Conservation (phyloP, 176 grass and related monocot genomes). For the Phyllostachys edulis region DNA sequence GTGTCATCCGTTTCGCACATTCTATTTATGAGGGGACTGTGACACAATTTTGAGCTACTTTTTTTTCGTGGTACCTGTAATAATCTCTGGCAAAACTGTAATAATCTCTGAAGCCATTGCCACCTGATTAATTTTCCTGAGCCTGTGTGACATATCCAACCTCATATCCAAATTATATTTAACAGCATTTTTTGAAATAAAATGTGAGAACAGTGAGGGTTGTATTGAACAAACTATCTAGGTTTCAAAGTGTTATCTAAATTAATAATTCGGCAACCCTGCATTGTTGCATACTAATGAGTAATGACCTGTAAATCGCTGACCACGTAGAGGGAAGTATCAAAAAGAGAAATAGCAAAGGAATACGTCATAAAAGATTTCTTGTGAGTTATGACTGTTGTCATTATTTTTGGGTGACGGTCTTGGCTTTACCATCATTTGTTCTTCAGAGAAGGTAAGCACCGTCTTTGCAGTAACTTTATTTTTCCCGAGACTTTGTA, state of each 20-base stretch:
- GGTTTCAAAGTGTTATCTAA: not conserved
- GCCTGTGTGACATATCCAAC: not conserved
- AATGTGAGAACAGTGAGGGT: not conserved
- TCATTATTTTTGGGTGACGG: conserved; percentile 6
- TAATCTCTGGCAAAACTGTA: not conserved
- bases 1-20: no score
- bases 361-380: conserved; percentile 20
- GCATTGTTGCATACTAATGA: not conserved
- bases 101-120: conserved; percentile 1
- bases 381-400: conserved; percentile 16
- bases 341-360: conserved; percentile 35
- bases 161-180: not conserved
- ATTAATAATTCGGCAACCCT: not conserved
- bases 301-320: not conserved
- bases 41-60: no score
- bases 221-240: not conserved
- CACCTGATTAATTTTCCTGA: not conserved
- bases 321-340: conserved; percentile 39
- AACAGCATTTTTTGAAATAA: not conserved
- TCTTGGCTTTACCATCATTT: not conserved
- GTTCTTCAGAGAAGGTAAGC: not conserved
- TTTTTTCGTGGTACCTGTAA: no score
- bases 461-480: not conserved
- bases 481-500: not conserved
- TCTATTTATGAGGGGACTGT: no score